phyloP scores from a whole-genome alignment of 106 monocot genomes.

The Chionographis japonica region DNA sequence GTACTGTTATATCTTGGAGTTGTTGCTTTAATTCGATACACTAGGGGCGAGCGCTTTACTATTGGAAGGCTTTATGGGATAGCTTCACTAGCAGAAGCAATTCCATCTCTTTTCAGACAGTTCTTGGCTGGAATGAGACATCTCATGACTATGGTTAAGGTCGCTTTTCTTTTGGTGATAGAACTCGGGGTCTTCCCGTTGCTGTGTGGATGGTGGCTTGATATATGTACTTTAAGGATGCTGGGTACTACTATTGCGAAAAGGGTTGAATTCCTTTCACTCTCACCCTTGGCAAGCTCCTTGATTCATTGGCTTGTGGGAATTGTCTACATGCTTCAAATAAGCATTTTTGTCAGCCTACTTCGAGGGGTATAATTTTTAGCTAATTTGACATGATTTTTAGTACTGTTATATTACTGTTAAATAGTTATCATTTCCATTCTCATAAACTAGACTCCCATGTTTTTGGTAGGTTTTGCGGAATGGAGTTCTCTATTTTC shows the following conservation, averaged over 20 bases:
- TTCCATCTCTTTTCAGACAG: constrained; percentile 81
- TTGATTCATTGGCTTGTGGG: constrained; percentile 97
- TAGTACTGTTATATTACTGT: neutral
- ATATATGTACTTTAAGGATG: constrained; percentile 93
- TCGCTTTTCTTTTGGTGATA: constrained; percentile 94
- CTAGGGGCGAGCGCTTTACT: constrained; percentile 71
- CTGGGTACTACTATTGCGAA: constrained; percentile 74
- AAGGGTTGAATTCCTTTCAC: constrained; percentile 86
- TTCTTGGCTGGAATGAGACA: constrained; percentile 74
- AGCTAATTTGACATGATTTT: constrained; percentile 1
- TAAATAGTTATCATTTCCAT: neutral
- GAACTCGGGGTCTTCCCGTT: constrained; percentile 96
- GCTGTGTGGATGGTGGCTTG: constrained; percentile 99
- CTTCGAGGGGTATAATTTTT: constrained; percentile 78
- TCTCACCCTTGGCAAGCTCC: constrained; percentile 80
- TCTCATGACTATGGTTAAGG: constrained; percentile 96
- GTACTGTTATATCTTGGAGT: constrained; percentile 77
- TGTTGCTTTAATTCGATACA: constrained; percentile 80
- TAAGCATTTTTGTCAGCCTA: constrained; percentile 97
- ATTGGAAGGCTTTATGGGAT: constrained; percentile 82
- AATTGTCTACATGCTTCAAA: constrained; percentile 98
- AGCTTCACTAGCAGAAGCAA: constrained; percentile 62
- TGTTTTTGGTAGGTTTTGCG: constrained; percentile 62
- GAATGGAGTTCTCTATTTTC: constrained; percentile 92
- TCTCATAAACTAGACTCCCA: neutral